Base-by-base conservation (phyloP, 1,284 basidiomycete species). In the Quambalaria eucalypti region DNA sequence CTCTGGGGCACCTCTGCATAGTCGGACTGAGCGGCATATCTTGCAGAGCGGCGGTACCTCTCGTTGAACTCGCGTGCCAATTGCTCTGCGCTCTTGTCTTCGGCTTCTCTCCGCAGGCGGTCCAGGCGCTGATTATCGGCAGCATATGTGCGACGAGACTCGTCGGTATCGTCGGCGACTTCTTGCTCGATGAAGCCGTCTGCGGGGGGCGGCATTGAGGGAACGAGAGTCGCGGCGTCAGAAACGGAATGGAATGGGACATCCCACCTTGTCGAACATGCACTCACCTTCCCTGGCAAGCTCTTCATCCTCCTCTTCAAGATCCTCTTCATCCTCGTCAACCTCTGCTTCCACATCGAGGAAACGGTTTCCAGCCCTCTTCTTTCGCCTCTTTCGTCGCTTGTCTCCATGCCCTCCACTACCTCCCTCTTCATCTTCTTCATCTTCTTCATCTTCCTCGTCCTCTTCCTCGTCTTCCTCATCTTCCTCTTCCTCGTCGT, bases 321-420 rank as follows among this genome's bases (percentile, higher is more conserved):
- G 50, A 33, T 75, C 71, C 53, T 75, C 73, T 46, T 75, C 73
- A 39, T 77, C 91, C 29, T 91, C 90, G 3, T 93, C 78, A 26
- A 77, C 73, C 44, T 91, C 90, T 59, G 90, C 92, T 78, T 95
- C 89, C 59, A 92, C 83, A 84, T 97, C 92, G 69, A 96, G 80
- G 85, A 91, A 97, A 64, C 86, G 85, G 73, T 85, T 88, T 30
- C 84, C 42, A 21, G 26, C 48, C 36, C 30, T 50, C 31, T 40
- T 49, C 42, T 39, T 62, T 38, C 64, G 62, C 42, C 58, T 63
- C 46, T 62, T 62, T 55, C 66, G 71, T 38, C 67, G 55, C 4
- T 60, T 55, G 3, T 44, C 48, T 19, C 60, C 64, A 2, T 62
- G 59, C 4, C 56, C 60, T 6, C 56, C 60, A 7, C 62, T 63